A percentile compares a stretch with the other conserved stretches of the same genome.
Conservation (phyloP, 805 yeast genomes). For the Komagataella mondaviorum region DNA sequence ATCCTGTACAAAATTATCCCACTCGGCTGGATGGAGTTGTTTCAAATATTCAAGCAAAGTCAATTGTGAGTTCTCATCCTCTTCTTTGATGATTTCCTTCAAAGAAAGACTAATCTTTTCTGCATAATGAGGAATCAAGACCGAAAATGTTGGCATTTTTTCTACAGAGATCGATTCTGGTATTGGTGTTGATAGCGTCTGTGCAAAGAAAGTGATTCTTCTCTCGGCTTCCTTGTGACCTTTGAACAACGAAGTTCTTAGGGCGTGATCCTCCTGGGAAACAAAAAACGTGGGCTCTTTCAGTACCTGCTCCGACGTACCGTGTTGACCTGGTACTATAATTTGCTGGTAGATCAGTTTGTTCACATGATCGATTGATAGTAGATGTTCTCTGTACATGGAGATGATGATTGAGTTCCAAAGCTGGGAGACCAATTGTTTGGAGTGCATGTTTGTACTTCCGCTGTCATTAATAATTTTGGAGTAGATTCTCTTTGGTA, state of each 20-base stretch:
- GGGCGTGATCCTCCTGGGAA: conserved; percentile 32
- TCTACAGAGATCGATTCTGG: conserved; percentile 33
- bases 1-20: conserved; percentile 72
- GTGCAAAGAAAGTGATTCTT: conserved; percentile 40
- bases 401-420: conserved; percentile 44
- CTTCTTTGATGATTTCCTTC: conserved; percentile 31
- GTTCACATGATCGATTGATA: conserved; percentile 35
- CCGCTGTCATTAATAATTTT: conserved; percentile 30
- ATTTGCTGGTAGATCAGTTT: conserved; percentile 23
- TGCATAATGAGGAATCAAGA: conserved; percentile 36
- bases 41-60: conserved; percentile 72
- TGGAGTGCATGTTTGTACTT: conserved; percentile 26
- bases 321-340: not conserved
- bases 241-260: conserved; percentile 14
- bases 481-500: conserved; percentile 36
- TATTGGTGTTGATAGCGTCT: conserved; percentile 31
- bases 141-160: conserved; percentile 37
- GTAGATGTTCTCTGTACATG: conserved; percentile 39
- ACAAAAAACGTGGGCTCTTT: conserved; percentile 32
- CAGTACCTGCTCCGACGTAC: conserved; percentile 26
- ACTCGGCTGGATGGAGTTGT: conserved; percentile 56
- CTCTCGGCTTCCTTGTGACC: conserved; percentile 37
- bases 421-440: conserved; percentile 28
- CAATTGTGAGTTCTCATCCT: conserved; percentile 25
- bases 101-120: conserved; percentile 31